Conservation (phyloP, 257 asterid species). For the Primulina huaijiensis region DNA sequence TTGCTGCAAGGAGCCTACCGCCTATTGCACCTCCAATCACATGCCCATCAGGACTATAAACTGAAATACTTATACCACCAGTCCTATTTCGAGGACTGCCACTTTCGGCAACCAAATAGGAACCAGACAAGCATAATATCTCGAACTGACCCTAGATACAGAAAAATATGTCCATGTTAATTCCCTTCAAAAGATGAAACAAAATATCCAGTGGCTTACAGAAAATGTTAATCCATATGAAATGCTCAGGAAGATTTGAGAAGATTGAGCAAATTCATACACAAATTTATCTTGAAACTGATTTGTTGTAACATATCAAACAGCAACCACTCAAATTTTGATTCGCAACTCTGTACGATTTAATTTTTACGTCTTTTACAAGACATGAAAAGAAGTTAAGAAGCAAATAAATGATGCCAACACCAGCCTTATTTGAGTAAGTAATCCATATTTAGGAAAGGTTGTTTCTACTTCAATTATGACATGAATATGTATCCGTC, state of each 20-base stretch:
- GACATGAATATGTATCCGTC: background rate
- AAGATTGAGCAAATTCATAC: background rate
- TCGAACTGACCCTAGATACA: slow-evolving; percentile 59
- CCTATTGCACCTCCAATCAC: slow-evolving; percentile 71
- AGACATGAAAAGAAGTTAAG: background rate
- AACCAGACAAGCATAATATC: slow-evolving; percentile 60
- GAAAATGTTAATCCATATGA: background rate
- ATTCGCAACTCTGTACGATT: background rate
- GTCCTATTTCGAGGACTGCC: slow-evolving; percentile 58
- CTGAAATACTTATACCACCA: slow-evolving; percentile 65
- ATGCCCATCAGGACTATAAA: slow-evolving; percentile 68
- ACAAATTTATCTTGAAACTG: background rate
- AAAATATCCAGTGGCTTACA: background rate
- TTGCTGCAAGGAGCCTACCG: slow-evolving; percentile 57
- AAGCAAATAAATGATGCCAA: background rate
- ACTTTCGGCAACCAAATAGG: slow-evolving; percentile 59
- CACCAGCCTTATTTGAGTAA: background rate
- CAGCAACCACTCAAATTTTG: background rate
- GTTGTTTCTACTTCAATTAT: background rate
- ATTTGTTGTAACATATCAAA: background rate
- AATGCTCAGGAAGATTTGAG: background rate
- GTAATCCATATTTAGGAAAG: background rate
- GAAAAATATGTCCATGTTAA: slow-evolving; percentile 3
- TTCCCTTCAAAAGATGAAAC: background rate
- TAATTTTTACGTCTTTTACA: background rate